Evolutionary conservation across 164 flowering plant species (phyloP).

Genomic region (Annona squamosa): DNA sequence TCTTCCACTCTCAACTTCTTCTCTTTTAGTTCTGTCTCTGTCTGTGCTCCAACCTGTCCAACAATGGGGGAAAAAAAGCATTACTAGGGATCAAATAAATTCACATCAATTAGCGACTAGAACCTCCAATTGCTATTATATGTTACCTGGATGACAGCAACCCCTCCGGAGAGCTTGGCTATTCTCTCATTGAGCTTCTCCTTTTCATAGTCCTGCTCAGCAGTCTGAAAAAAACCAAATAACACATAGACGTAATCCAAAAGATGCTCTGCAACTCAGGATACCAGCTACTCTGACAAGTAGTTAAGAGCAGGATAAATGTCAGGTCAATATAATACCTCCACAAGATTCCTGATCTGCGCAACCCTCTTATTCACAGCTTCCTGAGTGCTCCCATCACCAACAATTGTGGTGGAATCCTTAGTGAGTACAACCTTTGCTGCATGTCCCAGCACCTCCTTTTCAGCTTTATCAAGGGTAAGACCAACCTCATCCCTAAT

Average conservation of each 20-base stretch:
- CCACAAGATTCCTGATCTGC: slow-evolving; percentile 80
- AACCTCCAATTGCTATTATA: not conserved
- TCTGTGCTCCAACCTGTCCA: slow-evolving; percentile 96
- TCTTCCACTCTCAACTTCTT: slow-evolving; percentile 94
- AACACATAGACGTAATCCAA: not conserved
- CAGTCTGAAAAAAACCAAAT: slow-evolving; percentile 34
- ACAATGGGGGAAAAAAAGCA: not conserved
- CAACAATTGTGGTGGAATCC: slow-evolving; percentile 84
- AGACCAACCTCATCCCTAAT: slow-evolving; percentile 92
- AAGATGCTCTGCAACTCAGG: not conserved
- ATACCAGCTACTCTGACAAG: not conserved
- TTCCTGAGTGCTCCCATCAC: slow-evolving; percentile 96
- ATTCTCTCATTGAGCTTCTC: slow-evolving; percentile 94
- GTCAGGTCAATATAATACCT: slow-evolving; percentile 28
- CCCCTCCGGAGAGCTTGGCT: slow-evolving; percentile 96
- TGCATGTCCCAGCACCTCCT: slow-evolving; percentile 83
- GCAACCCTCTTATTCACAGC: slow-evolving; percentile 78
- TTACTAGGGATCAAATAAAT: not conserved
- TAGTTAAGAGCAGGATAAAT: not conserved
- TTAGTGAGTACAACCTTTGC: slow-evolving; percentile 91
- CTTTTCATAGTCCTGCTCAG: slow-evolving; percentile 91
- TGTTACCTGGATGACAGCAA: slow-evolving; percentile 86
- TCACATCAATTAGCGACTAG: not conserved
- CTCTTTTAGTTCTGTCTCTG: slow-evolving; percentile 92
- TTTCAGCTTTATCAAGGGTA: slow-evolving; percentile 74